phyloP scores from a whole-genome alignment of 2,329 filamentous ascomycete genomes.

The Cladosporium sp. region DNA sequence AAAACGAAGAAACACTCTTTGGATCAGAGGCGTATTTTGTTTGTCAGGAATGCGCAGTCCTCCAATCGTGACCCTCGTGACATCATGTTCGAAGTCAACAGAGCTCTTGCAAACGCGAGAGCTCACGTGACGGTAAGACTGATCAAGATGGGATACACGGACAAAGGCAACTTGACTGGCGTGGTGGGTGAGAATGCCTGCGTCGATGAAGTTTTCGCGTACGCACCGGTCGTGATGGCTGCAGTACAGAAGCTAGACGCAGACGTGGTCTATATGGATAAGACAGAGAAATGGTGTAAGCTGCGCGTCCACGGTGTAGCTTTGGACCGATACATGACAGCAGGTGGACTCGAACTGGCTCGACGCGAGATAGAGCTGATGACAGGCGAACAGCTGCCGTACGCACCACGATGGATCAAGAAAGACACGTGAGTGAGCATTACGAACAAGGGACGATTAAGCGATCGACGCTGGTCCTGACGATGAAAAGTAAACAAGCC shows the following conservation, averaged over 20 bases:
- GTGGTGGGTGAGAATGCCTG: not conserved
- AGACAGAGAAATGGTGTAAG: not conserved
- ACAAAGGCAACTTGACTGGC: not conserved
- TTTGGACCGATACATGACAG: too few relatives aligned
- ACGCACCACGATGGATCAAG: not conserved
- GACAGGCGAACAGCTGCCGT: not conserved
- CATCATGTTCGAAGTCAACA: too few relatives aligned
- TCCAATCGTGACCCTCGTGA: too few relatives aligned
- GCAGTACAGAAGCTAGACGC: not conserved
- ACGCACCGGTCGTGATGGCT: not conserved
- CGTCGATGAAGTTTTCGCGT: not conserved
- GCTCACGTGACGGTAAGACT: not conserved
- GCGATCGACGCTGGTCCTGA: conserved; percentile 6
- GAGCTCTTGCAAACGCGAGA: too few relatives aligned
- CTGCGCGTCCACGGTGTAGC: not conserved
- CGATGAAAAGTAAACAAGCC: not conserved
- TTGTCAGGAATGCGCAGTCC: too few relatives aligned
- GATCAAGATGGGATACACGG: not conserved
- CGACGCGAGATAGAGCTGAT: not conserved
- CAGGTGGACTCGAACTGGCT: too few relatives aligned
- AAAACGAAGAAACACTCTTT: too few relatives aligned
- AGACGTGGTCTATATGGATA: not conserved
- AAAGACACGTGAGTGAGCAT: not conserved
- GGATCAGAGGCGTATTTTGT: too few relatives aligned
- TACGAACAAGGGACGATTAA: not conserved